Evolutionary conservation across 2,329 filamentous ascomycete genomes (phyloP).

Genomic region (Xylaria sp.): DNA sequence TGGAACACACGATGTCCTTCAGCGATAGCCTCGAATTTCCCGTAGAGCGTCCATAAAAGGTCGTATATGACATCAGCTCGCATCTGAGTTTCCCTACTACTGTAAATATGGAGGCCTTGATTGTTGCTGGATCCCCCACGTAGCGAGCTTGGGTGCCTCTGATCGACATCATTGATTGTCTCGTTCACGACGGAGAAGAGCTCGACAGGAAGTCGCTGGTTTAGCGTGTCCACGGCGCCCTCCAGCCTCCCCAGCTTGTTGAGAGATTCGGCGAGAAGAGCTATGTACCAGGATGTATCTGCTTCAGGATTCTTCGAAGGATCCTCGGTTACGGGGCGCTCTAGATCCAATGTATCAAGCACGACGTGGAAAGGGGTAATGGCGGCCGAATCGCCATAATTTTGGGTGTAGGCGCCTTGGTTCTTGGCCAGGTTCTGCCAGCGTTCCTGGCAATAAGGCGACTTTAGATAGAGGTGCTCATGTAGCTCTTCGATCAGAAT

Average conservation of each 20-base stretch:
- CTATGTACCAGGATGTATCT: conserved; percentile 94
- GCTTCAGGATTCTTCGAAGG: conserved; percentile 92
- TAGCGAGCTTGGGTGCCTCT: conserved; percentile 87
- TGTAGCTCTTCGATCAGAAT: conserved; percentile 98
- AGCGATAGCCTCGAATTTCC: conserved; percentile 96
- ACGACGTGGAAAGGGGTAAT: conserved; percentile 68
- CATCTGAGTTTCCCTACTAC: conserved; percentile 77
- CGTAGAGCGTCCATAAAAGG: conserved; percentile 89
- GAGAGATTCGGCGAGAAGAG: conserved; percentile 85
- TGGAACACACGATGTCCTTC: conserved; percentile 95
- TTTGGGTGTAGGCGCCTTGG: conserved; percentile 65
- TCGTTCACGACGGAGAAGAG: conserved; percentile 94
- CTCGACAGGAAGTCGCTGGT: conserved; percentile 92
- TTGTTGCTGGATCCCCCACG: conserved; percentile 65
- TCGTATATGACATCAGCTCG: conserved; percentile 89
- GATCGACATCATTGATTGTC: conserved; percentile 92
- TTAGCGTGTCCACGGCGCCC: conserved; percentile 86
- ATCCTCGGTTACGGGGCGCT: conserved; percentile 79
- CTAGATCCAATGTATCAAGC: conserved; percentile 70
- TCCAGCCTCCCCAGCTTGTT: conserved; percentile 91
- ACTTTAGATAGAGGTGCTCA: conserved; percentile 96
- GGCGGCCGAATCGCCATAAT: conserved; percentile 58
- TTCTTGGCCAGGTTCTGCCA: conserved; percentile 86
- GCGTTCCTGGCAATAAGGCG: conserved; percentile 94
- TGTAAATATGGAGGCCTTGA: conserved; percentile 71